Conservation (phyloP, 805 yeast species). For the Starmerella potacharoeniae region DNA sequence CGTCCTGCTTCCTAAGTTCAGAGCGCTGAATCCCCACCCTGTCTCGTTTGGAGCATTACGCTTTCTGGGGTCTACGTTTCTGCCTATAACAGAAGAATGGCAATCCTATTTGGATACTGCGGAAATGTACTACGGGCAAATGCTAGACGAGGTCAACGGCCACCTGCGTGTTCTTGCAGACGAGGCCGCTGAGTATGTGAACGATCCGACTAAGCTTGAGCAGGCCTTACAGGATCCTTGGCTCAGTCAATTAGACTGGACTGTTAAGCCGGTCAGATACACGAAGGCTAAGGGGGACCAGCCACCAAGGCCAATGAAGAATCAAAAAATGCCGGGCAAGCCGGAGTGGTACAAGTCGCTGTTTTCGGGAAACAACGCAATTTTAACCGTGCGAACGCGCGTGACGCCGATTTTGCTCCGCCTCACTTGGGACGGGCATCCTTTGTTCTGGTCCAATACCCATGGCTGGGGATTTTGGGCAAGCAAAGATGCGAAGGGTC, state of each 20-base stretch:
- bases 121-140: constrained; percentile 53
- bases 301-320: constrained; percentile 34
- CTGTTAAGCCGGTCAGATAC: constrained; percentile 43
- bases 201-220: constrained; percentile 33
- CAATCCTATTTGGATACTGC: constrained; percentile 53
- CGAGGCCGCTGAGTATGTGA: constrained; percentile 40
- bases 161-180: constrained; percentile 51
- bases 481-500: constrained; percentile 26
- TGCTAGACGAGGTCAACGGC: constrained; percentile 43
- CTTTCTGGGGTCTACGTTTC: constrained; percentile 56
- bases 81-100: constrained; percentile 76
- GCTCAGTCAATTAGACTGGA: constrained; percentile 87
- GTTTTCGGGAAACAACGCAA: constrained; percentile 33
- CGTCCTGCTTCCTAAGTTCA: constrained; percentile 59
- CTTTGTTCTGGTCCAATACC: constrained; percentile 66
- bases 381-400: constrained; percentile 60
- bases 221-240: constrained; percentile 55
- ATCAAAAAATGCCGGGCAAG: constrained; percentile 74
- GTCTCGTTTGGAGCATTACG: constrained; percentile 82
- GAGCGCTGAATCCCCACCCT: constrained; percentile 74
- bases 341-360: constrained; percentile 86
- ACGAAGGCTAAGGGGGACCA: constrained; percentile 57
- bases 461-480: constrained; percentile 86
- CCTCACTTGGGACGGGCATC: constrained; percentile 74
- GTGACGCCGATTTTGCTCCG: constrained; percentile 64